Percentiles rank a stretch among this genome's conserved stretches.
phyloP scores from a whole-genome alignment of 192 early-diverging fungal genomes.

The Backusella mclennaniae region DNA sequence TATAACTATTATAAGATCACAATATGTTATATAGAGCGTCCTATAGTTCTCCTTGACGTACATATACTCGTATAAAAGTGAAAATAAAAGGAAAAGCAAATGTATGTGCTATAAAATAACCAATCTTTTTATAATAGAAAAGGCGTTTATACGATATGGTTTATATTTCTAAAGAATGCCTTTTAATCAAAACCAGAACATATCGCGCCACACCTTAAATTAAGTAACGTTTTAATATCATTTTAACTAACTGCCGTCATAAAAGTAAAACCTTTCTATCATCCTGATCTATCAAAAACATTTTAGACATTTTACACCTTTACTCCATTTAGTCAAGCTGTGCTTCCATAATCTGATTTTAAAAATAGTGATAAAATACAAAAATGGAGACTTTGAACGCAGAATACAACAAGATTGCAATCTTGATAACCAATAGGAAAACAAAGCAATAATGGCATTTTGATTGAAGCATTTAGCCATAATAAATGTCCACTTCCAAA shows the following conservation, averaged over 20 bases:
- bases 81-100: neutral
- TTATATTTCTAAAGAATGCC: neutral
- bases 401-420: neutral
- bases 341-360: neutral
- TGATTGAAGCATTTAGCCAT: neutral
- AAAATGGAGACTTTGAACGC: neutral
- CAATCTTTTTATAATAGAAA: neutral
- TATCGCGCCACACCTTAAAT: conserved; percentile 1
- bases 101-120: neutral
- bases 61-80: neutral
- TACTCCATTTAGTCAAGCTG: neutral
- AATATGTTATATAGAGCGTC: neutral
- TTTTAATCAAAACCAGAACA: conserved; percentile 1
- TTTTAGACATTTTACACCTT: neutral
- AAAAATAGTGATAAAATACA: neutral
- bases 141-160: neutral
- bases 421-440: neutral
- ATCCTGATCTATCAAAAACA: neutral
- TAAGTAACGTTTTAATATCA: neutral
- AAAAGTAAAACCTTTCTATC: neutral
- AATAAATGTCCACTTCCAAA: neutral
- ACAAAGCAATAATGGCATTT: neutral
- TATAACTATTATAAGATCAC: neutral
- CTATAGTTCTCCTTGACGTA: neutral
- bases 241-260: neutral